These are phyloP conservation scores for Tuber aestivum DNA, from an alignment of 495 filamentous ascomycete species.

Conservation along the genomic window DNA sequence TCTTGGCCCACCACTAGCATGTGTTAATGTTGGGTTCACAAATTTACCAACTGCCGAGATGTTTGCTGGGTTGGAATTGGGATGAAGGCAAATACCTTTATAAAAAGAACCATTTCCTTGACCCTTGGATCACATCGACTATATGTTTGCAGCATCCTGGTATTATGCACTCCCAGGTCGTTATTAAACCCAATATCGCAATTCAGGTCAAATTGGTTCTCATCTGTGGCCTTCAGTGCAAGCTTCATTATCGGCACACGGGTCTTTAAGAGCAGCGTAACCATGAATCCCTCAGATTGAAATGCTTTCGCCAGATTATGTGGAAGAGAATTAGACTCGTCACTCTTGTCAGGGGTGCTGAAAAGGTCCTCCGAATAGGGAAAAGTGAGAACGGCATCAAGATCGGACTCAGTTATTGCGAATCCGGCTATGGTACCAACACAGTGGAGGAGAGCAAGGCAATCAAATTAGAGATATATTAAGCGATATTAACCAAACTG, in stretches of 20 bases:
- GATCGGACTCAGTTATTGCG: conserved; percentile 39
- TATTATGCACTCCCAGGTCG: conserved; percentile 71
- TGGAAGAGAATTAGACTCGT: conserved; percentile 45
- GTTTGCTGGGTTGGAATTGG: background rate
- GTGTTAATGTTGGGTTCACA: background rate
- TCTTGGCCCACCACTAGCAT: conserved; percentile 63
- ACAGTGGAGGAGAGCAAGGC: conserved; percentile 19
- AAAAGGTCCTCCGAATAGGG: conserved; percentile 2
- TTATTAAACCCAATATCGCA: conserved; percentile 85
- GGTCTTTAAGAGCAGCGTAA: conserved; percentile 62
- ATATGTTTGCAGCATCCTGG: conserved; percentile 69
- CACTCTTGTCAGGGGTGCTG: conserved; percentile 2
- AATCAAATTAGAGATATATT: conserved; percentile 31
- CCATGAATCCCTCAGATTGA: conserved; percentile 63
- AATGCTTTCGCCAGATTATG: conserved; percentile 63
- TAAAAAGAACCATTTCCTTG: conserved; percentile 66
- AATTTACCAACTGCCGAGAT: background rate
- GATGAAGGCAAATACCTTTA: conserved; percentile 52
- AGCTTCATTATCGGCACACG: conserved; percentile 78
- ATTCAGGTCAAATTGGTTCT: conserved; percentile 24
- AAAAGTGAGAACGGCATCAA: conserved; percentile 42
- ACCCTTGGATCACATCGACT: conserved; percentile 66
- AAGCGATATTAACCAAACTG: background rate
- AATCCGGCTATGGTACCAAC: conserved; percentile 41
- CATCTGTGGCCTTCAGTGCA: conserved; percentile 53